Conservation (phyloP, 2,329 filamentous ascomycete species). For the Trichoderma koningiopsis region DNA sequence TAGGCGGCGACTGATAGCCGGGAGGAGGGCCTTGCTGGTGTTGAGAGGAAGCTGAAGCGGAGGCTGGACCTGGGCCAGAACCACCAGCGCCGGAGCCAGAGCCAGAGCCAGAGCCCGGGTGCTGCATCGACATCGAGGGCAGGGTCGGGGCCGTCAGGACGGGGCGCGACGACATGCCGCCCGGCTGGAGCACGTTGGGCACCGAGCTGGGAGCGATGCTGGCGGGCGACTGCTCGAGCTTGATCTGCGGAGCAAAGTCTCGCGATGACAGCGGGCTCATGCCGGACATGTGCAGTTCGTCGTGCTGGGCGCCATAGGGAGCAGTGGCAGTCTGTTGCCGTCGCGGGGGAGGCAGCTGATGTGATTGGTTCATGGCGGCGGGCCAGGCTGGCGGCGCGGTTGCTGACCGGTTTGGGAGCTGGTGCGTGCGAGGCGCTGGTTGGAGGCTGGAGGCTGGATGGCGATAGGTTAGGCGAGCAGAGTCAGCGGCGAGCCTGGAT, state of each 20-base stretch:
- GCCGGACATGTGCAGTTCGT: conserved; percentile 59
- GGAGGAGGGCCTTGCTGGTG: conserved; percentile 45
- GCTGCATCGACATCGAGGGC: conserved; percentile 53
- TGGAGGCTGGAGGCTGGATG: conserved; percentile 14
- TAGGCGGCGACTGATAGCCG: conserved; percentile 65
- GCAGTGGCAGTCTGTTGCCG: conserved; percentile 33
- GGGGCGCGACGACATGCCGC: conserved; percentile 46
- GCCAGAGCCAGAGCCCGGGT: conserved; percentile 29
- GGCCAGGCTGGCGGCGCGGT: conserved; percentile 6
- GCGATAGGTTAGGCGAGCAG: conserved; percentile 20
- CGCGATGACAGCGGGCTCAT: conserved; percentile 51
- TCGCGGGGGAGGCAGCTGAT: conserved; percentile 40
- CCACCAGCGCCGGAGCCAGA: conserved; percentile 37
- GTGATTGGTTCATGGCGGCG: conserved; percentile 45
- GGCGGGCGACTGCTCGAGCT: conserved; percentile 49
- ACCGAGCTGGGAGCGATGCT: conserved; percentile 47
- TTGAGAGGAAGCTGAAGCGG: conserved; percentile 41
- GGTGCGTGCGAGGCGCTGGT: conserved; percentile 5
- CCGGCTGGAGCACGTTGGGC: conserved; percentile 62
- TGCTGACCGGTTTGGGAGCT: neutral
- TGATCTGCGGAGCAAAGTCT: conserved; percentile 56
- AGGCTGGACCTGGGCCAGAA: conserved; percentile 10
- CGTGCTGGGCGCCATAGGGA: conserved; percentile 42
- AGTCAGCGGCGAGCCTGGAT: conserved; percentile 24
- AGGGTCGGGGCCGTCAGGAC: conserved; percentile 48